Base-by-base conservation (phyloP, 2,329 filamentous ascomycete genomes). In the Septoria petroselini region DNA sequence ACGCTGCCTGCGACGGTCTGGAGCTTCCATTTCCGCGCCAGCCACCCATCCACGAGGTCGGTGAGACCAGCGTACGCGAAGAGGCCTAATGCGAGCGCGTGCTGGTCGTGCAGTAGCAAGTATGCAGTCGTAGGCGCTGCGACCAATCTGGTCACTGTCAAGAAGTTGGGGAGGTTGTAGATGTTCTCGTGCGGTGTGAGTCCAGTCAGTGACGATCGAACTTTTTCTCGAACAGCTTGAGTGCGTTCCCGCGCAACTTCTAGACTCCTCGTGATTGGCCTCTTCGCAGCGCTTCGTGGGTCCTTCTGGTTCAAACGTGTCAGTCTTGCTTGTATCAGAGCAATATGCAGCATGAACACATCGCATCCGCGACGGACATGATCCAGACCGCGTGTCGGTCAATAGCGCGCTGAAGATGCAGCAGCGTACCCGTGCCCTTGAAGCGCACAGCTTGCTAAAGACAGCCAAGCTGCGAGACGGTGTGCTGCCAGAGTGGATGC, bases 1-100 rank as follows among this genome's bases (percentile, higher is more conserved):
- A 98, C 83, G 47, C 88, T 94, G 47, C 93, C 93, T 7, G 97
- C 89, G 1, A 98, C 91, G 0, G 93, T 97, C 69, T 93, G 86
- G 50, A 89, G 78, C 42, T 91, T 85, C 83, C 86, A 97, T 53
- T 78, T 80, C 33, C 93, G 82, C 19, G 93, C 93, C 62, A 98
- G 93, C 79, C 85, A 97, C 50, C 93, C 93, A 68, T 98, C 93
- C 2, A 97, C 79, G 5, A 95, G 76, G 66, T 98, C 93, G 0
- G 91, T 95, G 60, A 95, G 76, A 39, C 89, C 90, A 2, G 93
- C 91, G 67, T 96, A 96, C 41, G 84, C 84, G 68, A 98, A 95
- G n/a, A 98, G 77, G 1, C 82, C 83, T 6, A 96, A 75, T 0
- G 93, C 90, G 72, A 82, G 83, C 25, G 80, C 77, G 66, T 94